These are phyloP conservation scores for Pseudomicrostroma phylloplanum DNA, from an alignment of 1,284 basidiomycete genomes.

Conservation along the genomic window DNA sequence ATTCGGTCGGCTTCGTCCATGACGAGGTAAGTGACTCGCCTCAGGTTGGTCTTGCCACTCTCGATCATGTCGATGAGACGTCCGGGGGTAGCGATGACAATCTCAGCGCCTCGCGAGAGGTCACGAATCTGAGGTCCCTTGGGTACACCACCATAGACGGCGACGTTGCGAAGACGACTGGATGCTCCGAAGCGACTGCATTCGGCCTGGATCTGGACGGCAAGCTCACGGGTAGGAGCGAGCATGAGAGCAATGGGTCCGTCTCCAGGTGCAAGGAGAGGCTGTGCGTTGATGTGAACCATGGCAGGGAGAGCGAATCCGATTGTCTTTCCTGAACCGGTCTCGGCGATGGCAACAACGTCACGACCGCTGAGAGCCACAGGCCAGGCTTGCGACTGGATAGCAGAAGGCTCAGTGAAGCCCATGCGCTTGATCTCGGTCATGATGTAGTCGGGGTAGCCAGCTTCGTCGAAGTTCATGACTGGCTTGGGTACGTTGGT, in stretches of 20 bases:
- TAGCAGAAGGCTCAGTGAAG: conserved; percentile 80
- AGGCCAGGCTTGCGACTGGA: conserved; percentile 97
- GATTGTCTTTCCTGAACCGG: conserved; percentile 66
- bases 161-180: conserved; percentile 93
- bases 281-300: conserved; percentile 99
- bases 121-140: conserved; percentile 98
- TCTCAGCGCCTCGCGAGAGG: conserved; percentile 89
- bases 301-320: conserved; percentile 96
- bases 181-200: conserved; percentile 97
- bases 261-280: conserved; percentile 84
- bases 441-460: conserved; percentile 94
- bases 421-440: conserved; percentile 87
- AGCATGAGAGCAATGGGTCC: conserved; percentile 94
- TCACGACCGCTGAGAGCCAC: conserved; percentile 92
- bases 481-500: conserved; percentile 81
- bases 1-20: conserved; percentile 99
- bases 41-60: conserved; percentile 88
- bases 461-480: conserved; percentile 84
- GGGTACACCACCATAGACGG: conserved; percentile 96
- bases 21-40: conserved; percentile 91
- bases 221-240: conserved; percentile 94
- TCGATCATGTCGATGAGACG: conserved; percentile 82
- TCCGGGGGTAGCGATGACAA: conserved; percentile 74
- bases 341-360: conserved; percentile 80
- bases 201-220: conserved; percentile 97